Percentiles rank a stretch among this genome's conserved stretches.
These are phyloP conservation scores for Fusarium pseudoanthophilum DNA, from an alignment of 2,329 filamentous ascomycete genomes.

Conservation along the genomic window DNA sequence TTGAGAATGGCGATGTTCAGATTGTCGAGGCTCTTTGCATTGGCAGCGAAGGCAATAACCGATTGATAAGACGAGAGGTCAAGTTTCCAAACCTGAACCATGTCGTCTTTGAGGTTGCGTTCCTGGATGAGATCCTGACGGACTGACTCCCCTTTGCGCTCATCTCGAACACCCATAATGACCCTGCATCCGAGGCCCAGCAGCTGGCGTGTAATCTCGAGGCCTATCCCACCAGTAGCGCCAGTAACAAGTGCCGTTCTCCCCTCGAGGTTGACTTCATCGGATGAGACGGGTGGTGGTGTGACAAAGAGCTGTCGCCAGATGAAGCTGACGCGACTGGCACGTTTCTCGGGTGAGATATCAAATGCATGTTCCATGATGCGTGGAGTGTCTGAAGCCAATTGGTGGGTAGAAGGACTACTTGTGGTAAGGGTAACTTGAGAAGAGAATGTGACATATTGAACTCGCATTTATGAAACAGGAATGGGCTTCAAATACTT, in stretches of 20 bases:
- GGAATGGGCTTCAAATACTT: not conserved
- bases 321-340: not conserved
- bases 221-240: not conserved
- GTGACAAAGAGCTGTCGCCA: not conserved
- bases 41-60: not conserved
- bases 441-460: not conserved
- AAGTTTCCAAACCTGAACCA: not conserved
- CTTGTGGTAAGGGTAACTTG: not conserved
- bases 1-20: not conserved
- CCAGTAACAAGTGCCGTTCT: not conserved
- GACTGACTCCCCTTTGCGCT: not conserved
- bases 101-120: rapidly evolving
- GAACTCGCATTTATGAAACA: not conserved
- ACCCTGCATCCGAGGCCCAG: not conserved
- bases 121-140: not conserved
- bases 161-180: not conserved
- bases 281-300: not conserved
- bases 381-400: not conserved
- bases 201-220: not conserved
- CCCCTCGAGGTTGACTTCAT: not conserved
- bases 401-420: too few species aligned
- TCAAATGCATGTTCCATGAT: not conserved
- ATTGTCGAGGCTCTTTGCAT: not conserved
- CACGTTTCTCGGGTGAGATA: not conserved
- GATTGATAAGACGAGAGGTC: not conserved